Conservation (phyloP, 2,329 filamentous ascomycete genomes). For the Calonectria pseudoreteaudii region DNA sequence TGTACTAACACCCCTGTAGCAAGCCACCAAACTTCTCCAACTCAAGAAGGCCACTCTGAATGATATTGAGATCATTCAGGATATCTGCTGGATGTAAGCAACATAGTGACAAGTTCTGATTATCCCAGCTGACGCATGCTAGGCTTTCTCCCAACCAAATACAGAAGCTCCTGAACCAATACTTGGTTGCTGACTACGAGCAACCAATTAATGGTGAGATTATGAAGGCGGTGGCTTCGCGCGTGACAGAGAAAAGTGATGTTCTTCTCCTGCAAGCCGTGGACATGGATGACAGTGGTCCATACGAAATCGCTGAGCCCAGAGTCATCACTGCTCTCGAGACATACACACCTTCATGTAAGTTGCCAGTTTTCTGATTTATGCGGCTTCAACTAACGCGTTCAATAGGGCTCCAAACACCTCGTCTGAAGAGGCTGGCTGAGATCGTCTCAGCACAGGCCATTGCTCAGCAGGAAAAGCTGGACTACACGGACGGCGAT, state of each 20-base stretch:
- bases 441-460: slow-evolving; percentile 98
- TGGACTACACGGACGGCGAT: slow-evolving; percentile 66
- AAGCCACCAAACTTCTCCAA: slow-evolving; percentile 98
- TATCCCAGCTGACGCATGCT: slow-evolving; percentile 25
- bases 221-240: slow-evolving; percentile 98
- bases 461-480: slow-evolving; percentile 92
- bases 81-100: slow-evolving; percentile 99
- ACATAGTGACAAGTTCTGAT: not conserved
- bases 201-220: slow-evolving; percentile 99
- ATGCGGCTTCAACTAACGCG: slow-evolving; percentile 45
- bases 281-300: slow-evolving; percentile 98
- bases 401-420: slow-evolving; percentile 91
- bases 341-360: slow-evolving; percentile 98
- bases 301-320: slow-evolving; percentile 98
- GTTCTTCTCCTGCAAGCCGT: slow-evolving; percentile 93
- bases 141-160: slow-evolving; percentile 99
- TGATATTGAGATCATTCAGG: slow-evolving; percentile 99
- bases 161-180: slow-evolving; percentile 98
- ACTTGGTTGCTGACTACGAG: slow-evolving; percentile 98
- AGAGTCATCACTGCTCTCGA: slow-evolving; percentile 95
- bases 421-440: slow-evolving; percentile 92
- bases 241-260: slow-evolving; percentile 98
- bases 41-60: slow-evolving; percentile 99
- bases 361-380: slow-evolving; percentile 49
- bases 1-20: slow-evolving; percentile 61